Evolutionary conservation across 148 eudicot genomes (phyloP).

Genomic region (Fallopia convolvulus): DNA sequence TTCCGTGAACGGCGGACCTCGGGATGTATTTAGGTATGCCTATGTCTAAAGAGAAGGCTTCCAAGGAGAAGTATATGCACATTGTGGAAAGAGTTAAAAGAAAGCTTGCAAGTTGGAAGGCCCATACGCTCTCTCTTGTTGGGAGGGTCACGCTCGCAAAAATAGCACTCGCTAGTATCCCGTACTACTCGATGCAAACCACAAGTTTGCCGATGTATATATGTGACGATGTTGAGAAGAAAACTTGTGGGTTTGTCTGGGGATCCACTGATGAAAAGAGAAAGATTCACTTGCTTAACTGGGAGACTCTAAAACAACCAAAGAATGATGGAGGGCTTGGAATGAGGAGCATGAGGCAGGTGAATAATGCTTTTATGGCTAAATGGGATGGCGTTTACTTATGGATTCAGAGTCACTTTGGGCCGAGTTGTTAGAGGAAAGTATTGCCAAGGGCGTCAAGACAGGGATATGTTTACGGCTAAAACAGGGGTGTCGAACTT

Average conservation of each 20-base stretch:
- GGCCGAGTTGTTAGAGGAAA: neutral
- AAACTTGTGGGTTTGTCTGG: slow-evolving; percentile 6
- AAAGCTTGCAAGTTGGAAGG: neutral
- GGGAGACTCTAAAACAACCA: neutral
- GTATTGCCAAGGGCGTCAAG: neutral
- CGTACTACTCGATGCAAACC: neutral
- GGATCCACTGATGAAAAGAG: neutral
- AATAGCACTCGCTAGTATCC: neutral
- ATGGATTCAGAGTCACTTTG: neutral
- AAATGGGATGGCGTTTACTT: neutral
- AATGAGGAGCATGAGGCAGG: neutral
- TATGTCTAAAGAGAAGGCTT: neutral
- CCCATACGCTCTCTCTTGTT: neutral
- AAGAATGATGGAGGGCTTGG: neutral
- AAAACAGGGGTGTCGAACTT: neutral
- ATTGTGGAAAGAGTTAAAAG: neutral
- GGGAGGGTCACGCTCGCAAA: neutral
- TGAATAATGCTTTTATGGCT: neutral
- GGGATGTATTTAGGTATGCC: neutral
- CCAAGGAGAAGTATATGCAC: neutral
- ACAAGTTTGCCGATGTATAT: neutral
- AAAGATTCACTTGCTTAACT: neutral
- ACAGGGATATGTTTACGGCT: neutral
- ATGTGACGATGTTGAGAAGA: neutral
- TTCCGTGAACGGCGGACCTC: neutral